These are phyloP conservation scores for Wallemia ichthyophaga DNA, from an alignment of 1,284 basidiomycete genomes.

Conservation along the genomic window DNA sequence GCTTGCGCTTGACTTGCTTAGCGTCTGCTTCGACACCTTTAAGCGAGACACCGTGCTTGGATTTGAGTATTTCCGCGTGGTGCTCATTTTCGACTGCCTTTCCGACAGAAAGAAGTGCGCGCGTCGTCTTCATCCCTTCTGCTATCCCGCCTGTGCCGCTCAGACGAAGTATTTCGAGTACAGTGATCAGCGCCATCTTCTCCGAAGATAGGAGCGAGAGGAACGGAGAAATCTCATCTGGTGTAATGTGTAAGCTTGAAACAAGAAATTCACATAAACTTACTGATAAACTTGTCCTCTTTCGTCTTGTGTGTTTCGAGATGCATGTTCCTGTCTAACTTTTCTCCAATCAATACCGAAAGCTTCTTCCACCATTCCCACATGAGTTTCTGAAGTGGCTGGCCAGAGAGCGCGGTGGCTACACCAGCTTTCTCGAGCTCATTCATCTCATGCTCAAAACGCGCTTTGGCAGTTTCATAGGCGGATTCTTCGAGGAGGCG, in stretches of 20 bases:
- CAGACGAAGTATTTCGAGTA: slow-evolving; percentile 66
- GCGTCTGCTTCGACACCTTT: not conserved
- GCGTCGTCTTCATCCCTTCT: slow-evolving; percentile 70
- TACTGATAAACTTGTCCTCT: slow-evolving; percentile 3
- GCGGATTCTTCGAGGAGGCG: slow-evolving; percentile 53
- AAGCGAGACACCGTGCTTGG: slow-evolving; percentile 10
- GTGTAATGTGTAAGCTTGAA: slow-evolving; percentile 4
- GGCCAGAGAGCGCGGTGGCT: slow-evolving; percentile 23
- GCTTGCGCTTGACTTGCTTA: not conserved
- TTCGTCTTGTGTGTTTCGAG: not conserved
- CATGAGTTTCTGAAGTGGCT: slow-evolving; percentile 48
- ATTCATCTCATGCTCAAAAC: slow-evolving; percentile 34
- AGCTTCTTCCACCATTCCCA: slow-evolving; percentile 45
- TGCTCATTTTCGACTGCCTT: slow-evolving; percentile 65
- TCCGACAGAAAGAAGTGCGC: slow-evolving; percentile 54
- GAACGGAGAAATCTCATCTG: slow-evolving; percentile 26
- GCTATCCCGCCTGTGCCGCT: slow-evolving; percentile 42
- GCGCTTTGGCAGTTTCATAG: slow-evolving; percentile 45
- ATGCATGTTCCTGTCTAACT: not conserved
- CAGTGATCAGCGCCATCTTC: slow-evolving; percentile 60
- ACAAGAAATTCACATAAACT: not conserved
- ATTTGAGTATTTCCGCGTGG: slow-evolving; percentile 47
- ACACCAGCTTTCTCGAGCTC: slow-evolving; percentile 29
- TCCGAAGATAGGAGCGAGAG: slow-evolving; percentile 41
- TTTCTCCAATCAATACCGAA: not conserved